A percentile compares a stretch with the other conserved stretches of the same genome.
These are phyloP conservation scores for Thielaviopsis punctulata DNA, from an alignment of 2,329 filamentous ascomycete species.

Conservation along the genomic window DNA sequence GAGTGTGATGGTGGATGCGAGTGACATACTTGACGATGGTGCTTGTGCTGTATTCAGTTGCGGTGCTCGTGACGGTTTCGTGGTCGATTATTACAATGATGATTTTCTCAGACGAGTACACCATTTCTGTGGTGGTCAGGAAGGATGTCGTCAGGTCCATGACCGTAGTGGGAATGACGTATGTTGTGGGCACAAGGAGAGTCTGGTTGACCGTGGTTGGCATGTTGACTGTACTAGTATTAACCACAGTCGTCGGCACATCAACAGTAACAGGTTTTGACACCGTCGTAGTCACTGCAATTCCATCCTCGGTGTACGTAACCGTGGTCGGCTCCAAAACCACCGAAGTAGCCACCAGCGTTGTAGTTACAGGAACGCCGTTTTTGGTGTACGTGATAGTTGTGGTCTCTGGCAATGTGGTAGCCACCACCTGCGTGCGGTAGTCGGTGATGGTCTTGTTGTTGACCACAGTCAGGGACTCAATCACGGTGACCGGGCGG, in stretches of 20 bases:
- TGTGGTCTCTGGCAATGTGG: neutral
- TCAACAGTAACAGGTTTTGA: neutral
- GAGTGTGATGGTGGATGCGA: neutral
- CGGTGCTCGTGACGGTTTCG: neutral
- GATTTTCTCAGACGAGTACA: no score
- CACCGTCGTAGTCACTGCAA: neutral
- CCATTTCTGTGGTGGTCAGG: neutral
- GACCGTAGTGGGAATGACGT: neutral
- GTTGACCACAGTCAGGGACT: slow-evolving; percentile 1
- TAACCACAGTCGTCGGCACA: neutral
- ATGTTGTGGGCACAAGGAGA: neutral
- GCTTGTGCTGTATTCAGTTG: neutral
- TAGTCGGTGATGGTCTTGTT: slow-evolving; percentile 1
- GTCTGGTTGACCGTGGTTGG: neutral
- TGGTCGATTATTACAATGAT: neutral
- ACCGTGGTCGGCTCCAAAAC: slow-evolving; percentile 1
- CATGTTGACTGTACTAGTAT: neutral
- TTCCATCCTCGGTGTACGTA: neutral
- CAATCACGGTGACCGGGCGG: no score
- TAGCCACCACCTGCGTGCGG: neutral
- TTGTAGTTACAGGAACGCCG: neutral
- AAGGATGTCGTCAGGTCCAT: neutral
- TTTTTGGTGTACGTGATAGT: slow-evolving; percentile 2
- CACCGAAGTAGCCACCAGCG: neutral
- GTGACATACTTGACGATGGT: neutral